Conservation (phyloP, 768 basidiomycete genomes). For the Leccinum arenicola region DNA sequence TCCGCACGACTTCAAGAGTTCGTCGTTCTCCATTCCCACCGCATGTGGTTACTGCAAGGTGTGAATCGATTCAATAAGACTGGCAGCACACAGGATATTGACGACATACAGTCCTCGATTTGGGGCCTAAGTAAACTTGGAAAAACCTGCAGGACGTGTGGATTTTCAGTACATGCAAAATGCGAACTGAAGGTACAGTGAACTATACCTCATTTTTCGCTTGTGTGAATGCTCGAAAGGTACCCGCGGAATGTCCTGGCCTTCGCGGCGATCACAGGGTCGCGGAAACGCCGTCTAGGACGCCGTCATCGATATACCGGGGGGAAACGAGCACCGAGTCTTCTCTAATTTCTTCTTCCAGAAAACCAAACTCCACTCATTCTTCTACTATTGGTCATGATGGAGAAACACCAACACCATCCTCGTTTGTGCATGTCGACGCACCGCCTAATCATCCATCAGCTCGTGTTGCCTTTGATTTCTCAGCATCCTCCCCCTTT, state of each 20-base stretch:
- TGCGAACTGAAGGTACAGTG: conserved; percentile 76
- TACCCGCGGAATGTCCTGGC: conserved; percentile 66
- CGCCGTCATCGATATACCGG: conserved; percentile 34
- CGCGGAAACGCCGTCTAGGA: conserved; percentile 28
- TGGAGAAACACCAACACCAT: conserved; percentile 43
- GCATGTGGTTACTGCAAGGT: conserved; percentile 83
- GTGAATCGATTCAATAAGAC: conserved; percentile 10
- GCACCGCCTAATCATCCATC: conserved; percentile 40
- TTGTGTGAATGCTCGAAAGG: conserved; percentile 37
- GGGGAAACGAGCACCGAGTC: conserved; percentile 27
- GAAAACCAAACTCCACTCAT: conserved; percentile 2
- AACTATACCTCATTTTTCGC: conserved; percentile 4
- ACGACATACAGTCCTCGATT: conserved; percentile 59
- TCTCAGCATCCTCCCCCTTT: conserved; percentile 69
- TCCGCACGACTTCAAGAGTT: conserved; percentile 81
- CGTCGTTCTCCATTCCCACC: conserved; percentile 84
- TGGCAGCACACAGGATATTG: background rate
- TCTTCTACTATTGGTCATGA: conserved; percentile 9
- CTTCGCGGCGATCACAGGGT: conserved; percentile 26
- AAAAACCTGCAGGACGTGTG: conserved; percentile 78
- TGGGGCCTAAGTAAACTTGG: conserved; percentile 89
- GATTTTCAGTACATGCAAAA: conserved; percentile 76
- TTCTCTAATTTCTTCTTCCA: conserved; percentile 5
- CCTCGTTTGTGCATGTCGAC: conserved; percentile 51
- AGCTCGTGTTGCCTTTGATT: conserved; percentile 73